Evolutionary conservation across 2,329 filamentous ascomycete genomes (phyloP).

Genomic region (Apiospora saccharicola): DNA sequence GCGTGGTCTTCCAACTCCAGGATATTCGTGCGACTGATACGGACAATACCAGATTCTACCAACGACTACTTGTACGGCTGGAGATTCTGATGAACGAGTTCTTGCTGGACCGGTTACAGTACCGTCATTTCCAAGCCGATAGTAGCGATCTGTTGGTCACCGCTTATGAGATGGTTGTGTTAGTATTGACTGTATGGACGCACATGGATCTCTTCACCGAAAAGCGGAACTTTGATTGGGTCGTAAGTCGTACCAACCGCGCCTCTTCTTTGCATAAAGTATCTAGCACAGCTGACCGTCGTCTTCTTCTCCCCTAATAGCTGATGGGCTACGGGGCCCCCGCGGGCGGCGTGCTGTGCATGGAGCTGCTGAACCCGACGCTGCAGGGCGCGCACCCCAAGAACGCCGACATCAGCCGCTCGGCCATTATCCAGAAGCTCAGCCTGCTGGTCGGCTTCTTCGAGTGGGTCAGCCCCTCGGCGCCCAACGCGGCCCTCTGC

Average conservation of each 20-base stretch:
- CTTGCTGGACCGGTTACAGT: constrained; percentile 63
- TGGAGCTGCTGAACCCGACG: constrained; percentile 56
- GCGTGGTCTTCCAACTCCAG: constrained; percentile 48
- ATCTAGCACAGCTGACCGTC: background rate
- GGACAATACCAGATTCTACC: constrained; percentile 46
- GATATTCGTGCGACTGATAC: constrained; percentile 45
- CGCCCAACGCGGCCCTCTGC: constrained; percentile 58
- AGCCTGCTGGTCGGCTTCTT: constrained; percentile 59
- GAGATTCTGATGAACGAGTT: constrained; percentile 65
- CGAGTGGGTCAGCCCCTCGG: constrained; percentile 57
- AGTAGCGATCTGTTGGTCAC: constrained; percentile 51
- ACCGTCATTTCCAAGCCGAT: constrained; percentile 50
- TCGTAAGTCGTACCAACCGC: constrained; percentile 47
- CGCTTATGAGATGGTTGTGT: constrained; percentile 56
- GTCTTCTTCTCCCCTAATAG: constrained; percentile 34
- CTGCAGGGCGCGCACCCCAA: constrained; percentile 43
- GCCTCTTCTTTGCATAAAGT: too few species aligned
- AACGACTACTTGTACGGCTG: constrained; percentile 55
- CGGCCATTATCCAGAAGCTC: constrained; percentile 59
- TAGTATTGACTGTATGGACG: constrained; percentile 57
- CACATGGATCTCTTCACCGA: constrained; percentile 54
- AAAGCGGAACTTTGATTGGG: constrained; percentile 56
- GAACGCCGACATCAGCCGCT: constrained; percentile 49
- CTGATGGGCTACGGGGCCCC: constrained; percentile 59
- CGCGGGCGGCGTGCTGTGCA: constrained; percentile 57